Evolutionary conservation across 345 rosid species (phyloP), one percentile per base, ranked within the genome.

Genomic region (Corchorus capsularis): DNA sequence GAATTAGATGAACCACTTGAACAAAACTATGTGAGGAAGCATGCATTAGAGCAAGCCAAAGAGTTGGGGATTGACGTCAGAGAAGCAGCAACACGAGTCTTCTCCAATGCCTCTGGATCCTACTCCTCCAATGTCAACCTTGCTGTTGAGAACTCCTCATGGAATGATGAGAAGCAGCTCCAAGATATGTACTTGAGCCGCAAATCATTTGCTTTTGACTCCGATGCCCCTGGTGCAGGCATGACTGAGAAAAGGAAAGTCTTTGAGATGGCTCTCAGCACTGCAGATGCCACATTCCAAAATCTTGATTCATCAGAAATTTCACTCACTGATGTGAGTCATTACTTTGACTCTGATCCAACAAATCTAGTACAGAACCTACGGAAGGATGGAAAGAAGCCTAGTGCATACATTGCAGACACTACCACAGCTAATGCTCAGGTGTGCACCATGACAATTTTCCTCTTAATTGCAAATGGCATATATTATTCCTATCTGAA

Each of bases 81-180:
- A 50, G 99, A 93, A 77, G 99, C 99, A 57, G 97, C 99, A n/a
- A 93, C 98, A 4, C 78, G 99, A 57, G 87, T 96, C 41, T 96
- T 96, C 89, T 96, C 99, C 11, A 96, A 96, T 75, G 96, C 99
- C 47, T 96, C 98, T 0, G 99, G 99, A 49, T 96, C 99, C 3
- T 96, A 93, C 87, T 96, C 99, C 72, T 89, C 99, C 5, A 96
- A 92, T 80, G 83, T 96, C 71, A 93, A 88, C 72, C 95, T 96
- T 73, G 99, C 98, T 12, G 97, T 96, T 22, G 99, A 93, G 85
- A 96, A 96, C 80, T 96, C 99, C 70, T 89, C 98, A 1, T 96
- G 99, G 99, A 96, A 93, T 77, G 98, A 96, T n/a, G 98, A 96
- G 94, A 93, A 92, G 82, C 97, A 96, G 85, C 99, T 96, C 75